These are phyloP conservation scores for Blastocystis hominis DNA, from an alignment of 352 stramenopile species.

Conservation along the genomic window DNA sequence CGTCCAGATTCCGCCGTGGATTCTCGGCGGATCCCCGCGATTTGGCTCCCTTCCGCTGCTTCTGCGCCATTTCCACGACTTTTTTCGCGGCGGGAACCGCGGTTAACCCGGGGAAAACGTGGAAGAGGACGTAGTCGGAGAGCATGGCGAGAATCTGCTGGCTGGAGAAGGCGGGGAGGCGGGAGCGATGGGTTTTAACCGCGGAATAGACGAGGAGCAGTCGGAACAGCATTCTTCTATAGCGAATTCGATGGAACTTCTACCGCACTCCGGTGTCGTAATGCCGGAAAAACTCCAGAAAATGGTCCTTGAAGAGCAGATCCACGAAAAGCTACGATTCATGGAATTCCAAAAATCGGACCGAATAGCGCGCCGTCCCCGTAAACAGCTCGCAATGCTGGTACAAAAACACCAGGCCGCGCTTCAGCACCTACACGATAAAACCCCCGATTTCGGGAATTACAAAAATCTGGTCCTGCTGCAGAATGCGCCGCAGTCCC, in stretches of 20 bases:
- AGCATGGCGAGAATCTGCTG: neutral
- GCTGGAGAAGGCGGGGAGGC: neutral
- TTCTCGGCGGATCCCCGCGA: too few species aligned
- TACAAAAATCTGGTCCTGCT: slow-evolving; percentile 1
- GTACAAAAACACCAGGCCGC: slow-evolving; percentile 24
- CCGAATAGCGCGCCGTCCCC: neutral
- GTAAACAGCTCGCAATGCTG: slow-evolving; percentile 11
- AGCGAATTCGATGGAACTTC: neutral
- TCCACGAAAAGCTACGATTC: neutral
- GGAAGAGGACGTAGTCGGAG: neutral
- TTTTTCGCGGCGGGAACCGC: neutral
- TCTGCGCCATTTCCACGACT: neutral
- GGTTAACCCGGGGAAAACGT: neutral
- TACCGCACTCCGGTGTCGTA: slow-evolving; percentile 9
- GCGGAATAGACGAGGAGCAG: neutral
- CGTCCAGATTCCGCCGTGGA: neutral
- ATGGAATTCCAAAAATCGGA: neutral
- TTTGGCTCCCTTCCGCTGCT: neutral
- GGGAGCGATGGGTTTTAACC: neutral
- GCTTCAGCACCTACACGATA: neutral
- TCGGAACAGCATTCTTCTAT: neutral
- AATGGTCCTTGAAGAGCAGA: neutral
- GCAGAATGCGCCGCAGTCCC: neutral
- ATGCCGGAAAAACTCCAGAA: slow-evolving; percentile 28
- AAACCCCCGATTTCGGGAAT: neutral